Evolutionary conservation across 139 green algal genomes (phyloP).

Genomic region (Bryopsis sp.): DNA sequence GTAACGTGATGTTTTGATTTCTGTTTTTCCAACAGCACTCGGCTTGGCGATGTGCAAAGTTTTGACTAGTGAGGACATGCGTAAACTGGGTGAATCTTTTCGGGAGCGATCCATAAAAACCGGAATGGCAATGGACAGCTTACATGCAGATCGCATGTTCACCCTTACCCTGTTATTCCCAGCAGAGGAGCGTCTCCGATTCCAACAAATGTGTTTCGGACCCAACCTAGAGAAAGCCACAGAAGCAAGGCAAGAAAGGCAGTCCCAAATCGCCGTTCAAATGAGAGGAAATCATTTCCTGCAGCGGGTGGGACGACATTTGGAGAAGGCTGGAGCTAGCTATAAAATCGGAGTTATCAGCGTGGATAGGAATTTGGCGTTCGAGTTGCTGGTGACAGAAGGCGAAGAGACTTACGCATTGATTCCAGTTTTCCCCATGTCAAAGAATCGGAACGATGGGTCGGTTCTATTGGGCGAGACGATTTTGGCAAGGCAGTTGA

Average conservation of each 20-base stretch:
- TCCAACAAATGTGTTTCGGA: constrained; percentile 13
- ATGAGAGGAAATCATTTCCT: constrained; percentile 14
- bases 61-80: background rate
- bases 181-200: background rate
- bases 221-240: background rate
- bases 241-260: background rate
- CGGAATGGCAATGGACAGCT: background rate
- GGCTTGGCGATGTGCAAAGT: constrained; percentile 14
- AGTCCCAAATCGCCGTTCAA: constrained; percentile 17
- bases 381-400: background rate
- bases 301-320: background rate
- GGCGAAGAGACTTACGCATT: background rate
- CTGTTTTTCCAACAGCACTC: background rate
- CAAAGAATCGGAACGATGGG: background rate
- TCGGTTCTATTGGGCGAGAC: constrained; percentile 10
- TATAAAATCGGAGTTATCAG: constrained; percentile 10
- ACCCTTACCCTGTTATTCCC: constrained; percentile 14
- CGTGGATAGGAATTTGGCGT: constrained; percentile 10
- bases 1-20: no score
- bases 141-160: constrained; percentile 1
- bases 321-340: constrained; percentile 11
- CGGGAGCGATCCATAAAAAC: no score
- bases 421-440: constrained; percentile 15
- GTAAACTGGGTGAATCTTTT: background rate
- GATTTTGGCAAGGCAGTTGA: constrained; percentile 1